These are phyloP conservation scores for Polytrichum commune DNA, from an alignment of 225 moss, liverwort and hornwort species.

Conservation along the genomic window DNA sequence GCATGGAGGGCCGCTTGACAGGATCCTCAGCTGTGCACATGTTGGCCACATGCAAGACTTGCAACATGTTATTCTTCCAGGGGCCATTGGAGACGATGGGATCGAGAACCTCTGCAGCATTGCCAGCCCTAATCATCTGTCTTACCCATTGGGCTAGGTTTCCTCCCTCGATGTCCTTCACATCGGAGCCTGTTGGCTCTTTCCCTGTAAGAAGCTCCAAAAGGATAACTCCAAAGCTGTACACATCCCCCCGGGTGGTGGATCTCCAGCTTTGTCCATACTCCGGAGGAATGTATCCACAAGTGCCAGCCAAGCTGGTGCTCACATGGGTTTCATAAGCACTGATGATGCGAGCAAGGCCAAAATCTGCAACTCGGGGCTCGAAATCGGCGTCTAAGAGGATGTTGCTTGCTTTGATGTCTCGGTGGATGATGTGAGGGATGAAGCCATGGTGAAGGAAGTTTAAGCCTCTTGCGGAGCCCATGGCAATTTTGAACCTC, in stretches of 20 bases:
- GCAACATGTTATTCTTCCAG: conserved; percentile 50
- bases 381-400: conserved; percentile 77
- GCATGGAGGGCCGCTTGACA: conserved; percentile 48
- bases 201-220: conserved; percentile 58
- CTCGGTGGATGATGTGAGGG: conserved; percentile 86
- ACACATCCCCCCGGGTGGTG: conserved; percentile 69
- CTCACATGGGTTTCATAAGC: conserved; percentile 66
- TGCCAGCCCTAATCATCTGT: conserved; percentile 52
- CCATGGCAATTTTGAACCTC: conserved; percentile 72
- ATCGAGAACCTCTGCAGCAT: conserved; percentile 37
- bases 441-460: conserved; percentile 93
- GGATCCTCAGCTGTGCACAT: conserved; percentile 59
- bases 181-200: conserved; percentile 59
- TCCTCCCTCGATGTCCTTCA: conserved; percentile 48
- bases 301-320: conserved; percentile 55
- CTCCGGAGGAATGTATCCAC: conserved; percentile 64
- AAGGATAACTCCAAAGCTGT: conserved; percentile 63
- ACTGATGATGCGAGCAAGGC: conserved; percentile 59
- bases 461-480: conserved; percentile 68
- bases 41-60: conserved; percentile 43
- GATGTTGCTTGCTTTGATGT: conserved; percentile 89
- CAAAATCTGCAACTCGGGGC: conserved; percentile 82
- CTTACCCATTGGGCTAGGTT: conserved; percentile 53
- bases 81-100: conserved; percentile 39
- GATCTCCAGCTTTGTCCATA: conserved; percentile 61